These are phyloP conservation scores for Lodderomyces parapsilosis DNA, from an alignment of 1,139 yeast species.

Conservation along the genomic window DNA sequence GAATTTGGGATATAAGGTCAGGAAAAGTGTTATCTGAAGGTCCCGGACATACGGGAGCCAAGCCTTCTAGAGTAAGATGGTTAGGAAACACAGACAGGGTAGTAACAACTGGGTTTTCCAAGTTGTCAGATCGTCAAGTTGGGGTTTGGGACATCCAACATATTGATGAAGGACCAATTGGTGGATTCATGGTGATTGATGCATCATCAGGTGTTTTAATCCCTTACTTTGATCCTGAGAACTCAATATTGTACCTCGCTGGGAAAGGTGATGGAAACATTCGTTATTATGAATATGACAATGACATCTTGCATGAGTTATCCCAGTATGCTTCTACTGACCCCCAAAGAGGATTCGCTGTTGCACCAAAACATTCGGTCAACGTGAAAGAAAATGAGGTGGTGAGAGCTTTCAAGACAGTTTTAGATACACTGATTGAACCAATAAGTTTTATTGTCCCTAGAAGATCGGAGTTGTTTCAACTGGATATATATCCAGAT, in stretches of 20 bases:
- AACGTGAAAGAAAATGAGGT: conserved; percentile 83
- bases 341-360: conserved; percentile 95
- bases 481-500: conserved; percentile 88
- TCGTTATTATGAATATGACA: conserved; percentile 83
- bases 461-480: conserved; percentile 89
- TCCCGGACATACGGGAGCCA: conserved; percentile 89
- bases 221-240: conserved; percentile 84
- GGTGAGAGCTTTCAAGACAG: conserved; percentile 76
- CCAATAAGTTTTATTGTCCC: conserved; percentile 93
- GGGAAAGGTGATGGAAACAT: conserved; percentile 99
- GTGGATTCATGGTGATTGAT: conserved; percentile 82
- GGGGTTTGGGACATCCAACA: conserved; percentile 88
- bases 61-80: conserved; percentile 86
- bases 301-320: conserved; percentile 76
- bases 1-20: conserved; percentile 87
- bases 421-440: conserved; percentile 77
- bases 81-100: conserved; percentile 81
- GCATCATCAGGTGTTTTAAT: conserved; percentile 90
- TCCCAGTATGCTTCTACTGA: conserved; percentile 86
- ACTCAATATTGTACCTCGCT: conserved; percentile 79
- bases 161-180: conserved; percentile 78
- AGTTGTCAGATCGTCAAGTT: conserved; percentile 89
- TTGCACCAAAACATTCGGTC: conserved; percentile 79
- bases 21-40: conserved; percentile 81
- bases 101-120: conserved; percentile 94